Evolutionary conservation across 2,329 filamentous ascomycete species (phyloP).

Genomic region (Colletotrichum sublineola): DNA sequence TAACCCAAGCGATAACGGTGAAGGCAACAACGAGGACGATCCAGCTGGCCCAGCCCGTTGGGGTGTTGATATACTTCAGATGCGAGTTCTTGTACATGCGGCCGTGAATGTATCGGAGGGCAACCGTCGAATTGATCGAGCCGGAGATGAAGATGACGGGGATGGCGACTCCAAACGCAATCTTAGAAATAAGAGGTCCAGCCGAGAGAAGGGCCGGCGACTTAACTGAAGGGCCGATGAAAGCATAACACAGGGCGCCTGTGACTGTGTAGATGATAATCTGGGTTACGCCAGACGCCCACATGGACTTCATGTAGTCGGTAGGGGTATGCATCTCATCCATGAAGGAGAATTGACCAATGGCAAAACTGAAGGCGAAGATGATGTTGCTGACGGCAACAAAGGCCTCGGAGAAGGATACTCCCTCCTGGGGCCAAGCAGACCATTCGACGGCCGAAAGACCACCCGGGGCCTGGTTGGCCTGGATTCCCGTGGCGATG

Average conservation of each 20-base stretch:
- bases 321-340: conserved; percentile 65
- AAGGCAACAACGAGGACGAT: conserved; percentile 67
- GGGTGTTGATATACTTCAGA: conserved; percentile 62
- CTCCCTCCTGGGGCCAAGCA: conserved; percentile 59
- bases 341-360: conserved; percentile 67
- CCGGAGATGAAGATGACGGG: conserved; percentile 82
- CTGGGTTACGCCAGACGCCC: conserved; percentile 71
- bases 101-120: conserved; percentile 60
- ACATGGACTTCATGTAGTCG: conserved; percentile 68
- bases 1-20: conserved; percentile 76
- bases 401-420: conserved; percentile 68
- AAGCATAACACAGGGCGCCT: conserved; percentile 77
- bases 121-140: conserved; percentile 72
- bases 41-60: conserved; percentile 68
- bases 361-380: conserved; percentile 74
- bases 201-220: conserved; percentile 79
- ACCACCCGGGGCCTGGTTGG: conserved; percentile 46
- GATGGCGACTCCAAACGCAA: conserved; percentile 78
- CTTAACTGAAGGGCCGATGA: conserved; percentile 71
- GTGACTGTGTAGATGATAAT: conserved; percentile 76
- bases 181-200: conserved; percentile 68
- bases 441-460: conserved; percentile 59
- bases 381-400: conserved; percentile 76
- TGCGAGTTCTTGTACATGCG: conserved; percentile 59
- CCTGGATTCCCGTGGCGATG: conserved; percentile 51